Evolutionary conservation across 1,284 basidiomycete species (phyloP), one percentile per base, ranked within the genome.

Genomic region (Apiotrichum gamsii): DNA sequence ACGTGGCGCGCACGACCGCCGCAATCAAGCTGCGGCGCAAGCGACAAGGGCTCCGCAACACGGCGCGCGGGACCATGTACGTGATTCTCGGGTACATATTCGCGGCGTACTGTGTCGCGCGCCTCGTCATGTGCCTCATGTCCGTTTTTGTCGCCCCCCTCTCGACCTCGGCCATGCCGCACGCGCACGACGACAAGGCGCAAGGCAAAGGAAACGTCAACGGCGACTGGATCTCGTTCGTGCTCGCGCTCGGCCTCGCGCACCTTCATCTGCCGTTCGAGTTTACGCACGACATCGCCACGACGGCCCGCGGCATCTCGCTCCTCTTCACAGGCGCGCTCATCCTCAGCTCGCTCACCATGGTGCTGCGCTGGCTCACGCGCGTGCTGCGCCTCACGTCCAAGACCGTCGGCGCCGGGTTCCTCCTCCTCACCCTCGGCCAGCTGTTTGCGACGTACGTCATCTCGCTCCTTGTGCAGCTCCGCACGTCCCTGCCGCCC

Each of bases 191-290:
- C 18, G 8, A 28, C 6, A 28, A 28, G 25, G 25, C 25, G 25
- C 51, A 58, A 32, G 57, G 45, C 34, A 61, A 61, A 43, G 69
- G 65, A 13, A 70, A 67, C 41, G 62, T 65, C 21, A 69, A 71
- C 47, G 69, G 69, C 23, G 72, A 74, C 52, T 74, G 72, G 72
- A 72, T 74, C 25, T 70, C 67, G 10, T 72, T 70, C 54, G 55
- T 70, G 24, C 57, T 74, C 36, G 72, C 69, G 9, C 52, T 65
- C 9, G 66, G 60, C 0, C 48, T 74, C 18, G 61, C 61, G 29
- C 63, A 69, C 8, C 51, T 72, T 4, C 70, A 68, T 3, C 11
- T 28, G 11, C 25, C 25, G 8, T 28, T 28, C 11, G 25, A 11
- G 25, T 62, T 52, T 14, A 67, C 70, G 43, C 58, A 67, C 31